phyloP scores from a whole-genome alignment of 768 basidiomycete genomes.

The Agaricus bisporus region DNA sequence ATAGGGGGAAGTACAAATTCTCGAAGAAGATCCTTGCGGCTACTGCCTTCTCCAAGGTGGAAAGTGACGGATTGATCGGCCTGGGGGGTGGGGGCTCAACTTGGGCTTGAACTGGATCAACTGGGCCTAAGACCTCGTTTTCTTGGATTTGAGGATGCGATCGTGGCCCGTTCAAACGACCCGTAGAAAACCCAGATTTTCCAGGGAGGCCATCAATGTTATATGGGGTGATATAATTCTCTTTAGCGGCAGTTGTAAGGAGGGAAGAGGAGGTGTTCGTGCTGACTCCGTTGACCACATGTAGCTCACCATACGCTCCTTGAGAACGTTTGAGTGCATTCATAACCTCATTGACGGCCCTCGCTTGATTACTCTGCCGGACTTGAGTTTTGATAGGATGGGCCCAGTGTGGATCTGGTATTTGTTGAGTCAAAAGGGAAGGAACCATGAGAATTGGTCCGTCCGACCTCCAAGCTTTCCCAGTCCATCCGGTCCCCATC shows the following conservation, averaged over 20 bases:
- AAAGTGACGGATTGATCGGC: constrained; percentile 77
- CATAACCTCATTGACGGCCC: constrained; percentile 73
- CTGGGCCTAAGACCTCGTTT: constrained; percentile 39
- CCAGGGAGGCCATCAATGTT: constrained; percentile 47
- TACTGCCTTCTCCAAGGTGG: constrained; percentile 90
- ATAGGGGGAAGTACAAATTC: constrained; percentile 80
- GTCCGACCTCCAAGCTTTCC: constrained; percentile 77
- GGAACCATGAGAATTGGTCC: constrained; percentile 19
- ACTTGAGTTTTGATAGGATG: constrained; percentile 80
- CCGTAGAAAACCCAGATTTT: constrained; percentile 52
- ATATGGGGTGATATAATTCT: constrained; percentile 45
- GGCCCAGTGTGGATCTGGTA: constrained; percentile 81
- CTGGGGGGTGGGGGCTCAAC: constrained; percentile 31
- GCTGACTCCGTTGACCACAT: constrained; percentile 76
- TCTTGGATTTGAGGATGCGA: constrained; percentile 65
- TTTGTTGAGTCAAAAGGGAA: constrained; percentile 16
- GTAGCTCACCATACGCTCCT: constrained; percentile 44
- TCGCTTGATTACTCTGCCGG: constrained; percentile 58
- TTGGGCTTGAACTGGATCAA: constrained; percentile 24
- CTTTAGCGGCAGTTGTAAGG: constrained; percentile 69
- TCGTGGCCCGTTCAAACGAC: constrained; percentile 56
- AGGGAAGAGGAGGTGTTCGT: constrained; percentile 64
- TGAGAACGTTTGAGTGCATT: constrained; percentile 58
- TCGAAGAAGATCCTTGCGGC: constrained; percentile 92
- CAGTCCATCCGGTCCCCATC: constrained; percentile 86